Base-by-base conservation (phyloP, 2,329 filamentous ascomycete genomes). In the Phaeophleospora eucalypticola region DNA sequence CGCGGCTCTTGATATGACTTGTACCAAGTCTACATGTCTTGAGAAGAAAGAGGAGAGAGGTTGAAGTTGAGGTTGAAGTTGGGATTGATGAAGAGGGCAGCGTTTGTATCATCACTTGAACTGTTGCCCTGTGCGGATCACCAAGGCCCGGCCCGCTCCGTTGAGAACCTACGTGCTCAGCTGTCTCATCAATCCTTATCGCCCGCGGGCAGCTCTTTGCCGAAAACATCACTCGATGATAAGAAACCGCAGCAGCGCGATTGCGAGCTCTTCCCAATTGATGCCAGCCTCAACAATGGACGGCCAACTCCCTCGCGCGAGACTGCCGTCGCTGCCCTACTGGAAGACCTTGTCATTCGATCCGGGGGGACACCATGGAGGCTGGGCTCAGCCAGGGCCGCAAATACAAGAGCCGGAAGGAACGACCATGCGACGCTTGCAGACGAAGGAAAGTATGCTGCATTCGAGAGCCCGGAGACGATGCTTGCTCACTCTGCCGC, bases 381-480 rank as follows among this genome's bases (percentile, higher is more conserved):
- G 24, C 24, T 6, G 24, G 24, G 24, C 24, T 12, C 24, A 29
- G 24, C 24, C 24, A 29, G 7, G 55, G 55, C 36, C 49, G 55
- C 14, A 56, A 50, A 21, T 58, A 58, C 41, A 58, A 58, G 43
- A 52, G 48, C n/a, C 45, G 55, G 14, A 58, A 54, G 36, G 53
- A 58, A 40, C 39, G 55, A 29, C 55, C 55, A 20, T 58, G 55
- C 39, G 55, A 58, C 46, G 54, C 51, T 17, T 57, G 48, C 39
- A 41, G 49, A 42, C 49, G 54, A 18, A 38, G 52, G 27, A 58
- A 58, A 43, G 55, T 58, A 14, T 58, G 55, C 47, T 58, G 55
- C 35, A 58, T 58, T 15, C 39, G 53, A 21, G 51, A 56, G 36
- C 45, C 51, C 32, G 55, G 55, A 27, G 55, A 58, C 33, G 53